These are phyloP conservation scores for Sphaerosporella brunnea DNA, from an alignment of 495 filamentous ascomycete species.

Conservation along the genomic window DNA sequence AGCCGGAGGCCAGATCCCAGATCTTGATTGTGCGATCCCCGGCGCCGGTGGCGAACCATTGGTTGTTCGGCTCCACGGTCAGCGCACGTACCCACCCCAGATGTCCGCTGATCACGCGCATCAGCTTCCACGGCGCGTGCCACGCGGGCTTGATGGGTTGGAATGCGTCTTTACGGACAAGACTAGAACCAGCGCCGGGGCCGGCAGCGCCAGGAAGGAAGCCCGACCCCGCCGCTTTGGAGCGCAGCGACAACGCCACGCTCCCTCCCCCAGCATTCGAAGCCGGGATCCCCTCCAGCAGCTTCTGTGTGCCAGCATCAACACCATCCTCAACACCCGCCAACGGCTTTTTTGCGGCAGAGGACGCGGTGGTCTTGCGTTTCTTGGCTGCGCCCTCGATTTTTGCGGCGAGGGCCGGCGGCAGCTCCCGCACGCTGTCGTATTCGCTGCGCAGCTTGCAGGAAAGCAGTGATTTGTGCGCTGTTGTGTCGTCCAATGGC, in stretches of 20 bases:
- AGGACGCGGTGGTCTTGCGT: slow-evolving; percentile 28
- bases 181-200: slow-evolving; percentile 8
- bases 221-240: slow-evolving; percentile 10
- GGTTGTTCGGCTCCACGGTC: slow-evolving; percentile 85
- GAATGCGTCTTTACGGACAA: slow-evolving; percentile 28
- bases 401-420: slow-evolving; percentile 70
- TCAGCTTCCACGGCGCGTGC: slow-evolving; percentile 97
- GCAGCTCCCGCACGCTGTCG: slow-evolving; percentile 58
- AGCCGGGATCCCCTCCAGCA: slow-evolving; percentile 49
- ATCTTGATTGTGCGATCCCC: slow-evolving; percentile 98
- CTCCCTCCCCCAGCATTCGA: slow-evolving; percentile 33
- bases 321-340: slow-evolving; percentile 32
- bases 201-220: slow-evolving; percentile 10
- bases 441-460: slow-evolving; percentile 55
- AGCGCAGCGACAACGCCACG: slow-evolving; percentile 42
- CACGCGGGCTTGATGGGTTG: slow-evolving; percentile 71
- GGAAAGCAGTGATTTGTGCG: slow-evolving; percentile 19
- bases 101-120: slow-evolving; percentile 93
- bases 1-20: slow-evolving; percentile 84
- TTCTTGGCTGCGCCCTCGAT: slow-evolving; percentile 45
- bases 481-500: slow-evolving; percentile 28
- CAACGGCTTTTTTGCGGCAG: slow-evolving; percentile 25
- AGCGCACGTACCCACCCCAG: slow-evolving; percentile 86
- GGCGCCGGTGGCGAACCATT: slow-evolving; percentile 94
- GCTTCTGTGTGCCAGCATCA: slow-evolving; percentile 43